Conservation (phyloP, 139 green algal species). For the Tetraselmis striata region DNA sequence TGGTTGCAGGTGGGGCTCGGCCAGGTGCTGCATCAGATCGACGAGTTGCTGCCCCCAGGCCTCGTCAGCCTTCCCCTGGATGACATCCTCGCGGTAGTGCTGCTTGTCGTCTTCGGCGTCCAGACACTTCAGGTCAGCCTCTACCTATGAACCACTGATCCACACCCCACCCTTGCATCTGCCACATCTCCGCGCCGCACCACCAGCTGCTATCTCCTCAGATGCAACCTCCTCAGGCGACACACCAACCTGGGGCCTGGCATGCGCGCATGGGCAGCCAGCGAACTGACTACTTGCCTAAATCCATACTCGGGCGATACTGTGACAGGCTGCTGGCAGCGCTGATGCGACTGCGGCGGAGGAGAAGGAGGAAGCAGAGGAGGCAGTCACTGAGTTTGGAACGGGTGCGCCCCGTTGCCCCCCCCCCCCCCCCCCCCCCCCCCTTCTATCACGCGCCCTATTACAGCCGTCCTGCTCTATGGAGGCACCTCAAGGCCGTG, state of each 20-base stretch:
- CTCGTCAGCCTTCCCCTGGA: slow-evolving; percentile 64
- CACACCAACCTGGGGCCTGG: too few relatives aligned
- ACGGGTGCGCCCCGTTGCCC: not conserved
- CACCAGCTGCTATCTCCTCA: too few relatives aligned
- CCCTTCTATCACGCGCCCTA: too few relatives aligned
- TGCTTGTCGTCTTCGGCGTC: slow-evolving; percentile 86
- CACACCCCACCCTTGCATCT: not conserved
- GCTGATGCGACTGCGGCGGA: slow-evolving; percentile 55
- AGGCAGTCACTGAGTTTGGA: slow-evolving; percentile 41
- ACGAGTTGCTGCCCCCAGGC: slow-evolving; percentile 66
- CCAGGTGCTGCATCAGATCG: slow-evolving; percentile 65
- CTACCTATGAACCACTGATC: not conserved
- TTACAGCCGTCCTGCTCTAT: too few relatives aligned
- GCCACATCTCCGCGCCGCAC: not conserved
- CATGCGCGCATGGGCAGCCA: too few relatives aligned
- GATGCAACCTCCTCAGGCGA: too few relatives aligned
- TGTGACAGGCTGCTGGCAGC: slow-evolving; percentile 49
- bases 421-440: too few relatives aligned
- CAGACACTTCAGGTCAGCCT: slow-evolving; percentile 56
- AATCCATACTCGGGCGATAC: too few relatives aligned
- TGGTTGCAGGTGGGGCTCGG: slow-evolving; percentile 31
- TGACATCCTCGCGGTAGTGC: slow-evolving; percentile 68
- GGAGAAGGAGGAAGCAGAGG: slow-evolving; percentile 72
- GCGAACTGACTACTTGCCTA: too few relatives aligned
- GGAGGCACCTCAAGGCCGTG: too few relatives aligned